Evolutionary conservation across 495 filamentous ascomycete species (phyloP), one percentile per base, ranked within the genome.

Genomic region (Aspergillus nidulans): DNA sequence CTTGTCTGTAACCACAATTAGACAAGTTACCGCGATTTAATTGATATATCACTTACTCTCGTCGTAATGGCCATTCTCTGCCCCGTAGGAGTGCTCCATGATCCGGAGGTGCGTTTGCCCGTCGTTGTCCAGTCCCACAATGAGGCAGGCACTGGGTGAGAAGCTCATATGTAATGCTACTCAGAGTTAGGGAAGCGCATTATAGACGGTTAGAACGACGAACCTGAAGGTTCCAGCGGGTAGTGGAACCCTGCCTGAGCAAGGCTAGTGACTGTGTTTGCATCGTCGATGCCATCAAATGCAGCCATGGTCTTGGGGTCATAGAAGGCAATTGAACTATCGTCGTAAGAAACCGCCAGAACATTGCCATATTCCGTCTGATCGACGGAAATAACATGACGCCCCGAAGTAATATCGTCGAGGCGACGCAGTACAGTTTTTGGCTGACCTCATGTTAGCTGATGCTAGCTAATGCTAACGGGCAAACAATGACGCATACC

Each of bases 241-340:
- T 84, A 90, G n/a, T 78, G 77, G 60, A 91, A 90, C 0, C 88
- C 89, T 38, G 85, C 81, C 65, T 92, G 88, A 13, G 82, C 73
- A 8, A 90, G 71, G 59, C 82, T 85, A 36, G 77, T 85, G 41
- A 94, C 84, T 20, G 74, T 81, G 43, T 81, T 80, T 10, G 79
- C 54, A 62, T 86, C 83, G n/a, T 76, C 74, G 51, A 87, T 75
- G 10, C 79, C 76, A 54, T 77, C 83, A 1, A 91, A 75, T 34
- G 82, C 70, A 1, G 77, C 69, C 83, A 94, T 83, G 4, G 83
- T 87, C 49, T 76, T 72, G 10, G 88, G 80, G 55, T 94, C 85
- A 44, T 89, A 84, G 65, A 91, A 89, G 47, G 90, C 80, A 24
- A 92, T 74, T 0, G 85, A 86, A 15, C 90, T 88, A 60, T 94